Evolutionary conservation across 23 red algal genomes (phyloP), one percentile per base, ranked within the genome.

Genomic region (Gracilariopsis chorda): DNA sequence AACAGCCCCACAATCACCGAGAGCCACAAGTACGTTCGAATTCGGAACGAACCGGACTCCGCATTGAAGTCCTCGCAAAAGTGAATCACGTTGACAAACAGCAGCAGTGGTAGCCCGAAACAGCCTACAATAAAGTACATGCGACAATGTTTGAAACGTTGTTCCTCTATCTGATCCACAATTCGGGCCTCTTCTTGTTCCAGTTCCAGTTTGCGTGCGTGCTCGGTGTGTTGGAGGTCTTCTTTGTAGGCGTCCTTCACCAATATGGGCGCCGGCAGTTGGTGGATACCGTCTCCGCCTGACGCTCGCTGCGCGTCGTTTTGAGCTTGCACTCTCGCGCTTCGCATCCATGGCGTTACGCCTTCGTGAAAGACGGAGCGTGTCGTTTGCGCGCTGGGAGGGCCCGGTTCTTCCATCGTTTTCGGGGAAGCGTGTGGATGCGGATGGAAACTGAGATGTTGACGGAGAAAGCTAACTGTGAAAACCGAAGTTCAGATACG

Each of bases 91-190:
- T 52, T 88, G 16, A 88, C 83, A 11, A 88, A 88, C 2, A 69
- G 83, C 14, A 88, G 20, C 32, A 88, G 46, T 3, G 83, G 83
- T 21, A 88, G 57, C n/a, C 83, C 83, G 53, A 88, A 74, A 88
- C 83, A 88, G 23, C 83, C 83, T 24, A 88, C 53, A 28, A 52
- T 48, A 51, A 88, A 88, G 56, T 85, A 70, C 80, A 7, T 67
- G 7, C 80, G 80, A 78, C 72, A 78, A 51, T 48, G 72, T 16
- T 17, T 32, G 34, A 78, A 51, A 51, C 48, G 21, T 14, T 78
- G 39, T 19, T 49, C 72, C 45, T 78, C 72, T 52, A 52, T 42
- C 29, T 12, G 44, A 34, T 78, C 72, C 43, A 33, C 3, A 13
- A 13, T 29, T n/a, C 20, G 39, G 43, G 44, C 45, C 9, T 48